phyloP scores from a whole-genome alignment of 2,329 filamentous ascomycete species.

The Colletotrichum sp. region DNA sequence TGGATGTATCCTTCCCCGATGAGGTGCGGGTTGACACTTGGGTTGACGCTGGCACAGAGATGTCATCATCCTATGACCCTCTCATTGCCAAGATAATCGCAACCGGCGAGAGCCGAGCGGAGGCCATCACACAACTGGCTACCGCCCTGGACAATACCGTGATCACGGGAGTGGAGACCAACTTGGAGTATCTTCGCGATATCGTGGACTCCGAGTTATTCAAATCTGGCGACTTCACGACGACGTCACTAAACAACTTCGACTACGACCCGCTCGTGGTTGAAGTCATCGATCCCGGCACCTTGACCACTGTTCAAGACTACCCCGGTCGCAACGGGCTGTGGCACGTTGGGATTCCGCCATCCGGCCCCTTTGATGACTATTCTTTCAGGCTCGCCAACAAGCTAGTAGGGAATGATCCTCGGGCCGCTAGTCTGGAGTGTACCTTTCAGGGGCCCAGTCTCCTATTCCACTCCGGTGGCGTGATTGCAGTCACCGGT shows the following conservation, averaged over 20 bases:
- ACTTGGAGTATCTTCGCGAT: constrained; percentile 35
- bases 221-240: constrained; percentile 31
- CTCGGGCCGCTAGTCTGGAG: constrained; percentile 35
- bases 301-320: constrained; percentile 44
- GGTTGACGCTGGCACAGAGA: constrained; percentile 71
- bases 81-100: constrained; percentile 80
- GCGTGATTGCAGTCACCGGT: constrained; percentile 37
- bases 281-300: constrained; percentile 40
- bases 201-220: constrained; percentile 33
- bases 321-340: constrained; percentile 41
- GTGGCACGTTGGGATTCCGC: constrained; percentile 44
- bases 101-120: constrained; percentile 60
- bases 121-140: constrained; percentile 67
- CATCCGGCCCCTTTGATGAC: constrained; percentile 46
- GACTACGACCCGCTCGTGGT: constrained; percentile 29
- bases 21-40: constrained; percentile 72
- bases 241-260: constrained; percentile 37
- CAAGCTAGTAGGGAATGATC: constrained; percentile 35
- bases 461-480: constrained; percentile 36
- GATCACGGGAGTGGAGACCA: constrained; percentile 37
- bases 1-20: constrained; percentile 64
- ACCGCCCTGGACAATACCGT: constrained; percentile 59
- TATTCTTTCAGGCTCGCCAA: constrained; percentile 40
- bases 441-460: constrained; percentile 36
- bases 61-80: constrained; percentile 78